These are phyloP conservation scores for Eutrema yunnanense DNA, from an alignment of 345 rosid species.

Conservation along the genomic window DNA sequence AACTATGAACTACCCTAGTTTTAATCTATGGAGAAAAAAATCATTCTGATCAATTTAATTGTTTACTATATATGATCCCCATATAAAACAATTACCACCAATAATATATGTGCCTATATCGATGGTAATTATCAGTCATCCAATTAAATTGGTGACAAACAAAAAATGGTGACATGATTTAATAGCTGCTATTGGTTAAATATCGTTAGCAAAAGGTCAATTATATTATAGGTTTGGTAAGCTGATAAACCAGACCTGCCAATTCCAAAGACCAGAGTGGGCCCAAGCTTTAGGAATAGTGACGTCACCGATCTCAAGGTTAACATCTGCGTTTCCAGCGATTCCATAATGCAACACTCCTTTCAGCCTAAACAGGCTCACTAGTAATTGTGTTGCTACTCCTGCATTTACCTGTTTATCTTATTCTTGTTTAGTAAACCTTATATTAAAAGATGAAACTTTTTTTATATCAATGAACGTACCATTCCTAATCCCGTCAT, in stretches of 20 bases:
- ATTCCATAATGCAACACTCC: conserved; percentile 77
- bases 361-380: conserved; percentile 46
- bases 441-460: background rate
- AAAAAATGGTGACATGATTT: background rate
- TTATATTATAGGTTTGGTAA: background rate
- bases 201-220: background rate
- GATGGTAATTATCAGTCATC: background rate
- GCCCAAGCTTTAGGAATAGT: conserved; percentile 68
- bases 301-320: conserved; percentile 58
- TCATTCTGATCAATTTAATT: background rate
- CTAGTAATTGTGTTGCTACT: conserved; percentile 46
- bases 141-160: background rate
- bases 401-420: conserved; percentile 62
- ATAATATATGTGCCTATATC: background rate
- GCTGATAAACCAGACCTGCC: conserved; percentile 44
- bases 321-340: conserved; percentile 61
- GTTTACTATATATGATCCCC: no score
- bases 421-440: background rate
- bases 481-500: conserved; percentile 74
- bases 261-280: conserved; percentile 71
- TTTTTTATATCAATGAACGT: background rate
- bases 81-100: no score
- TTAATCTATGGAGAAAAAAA: background rate
- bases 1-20: background rate
- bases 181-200: background rate